These are phyloP conservation scores for Amylostereum chailletii DNA, from an alignment of 1,284 basidiomycete species.

Conservation along the genomic window DNA sequence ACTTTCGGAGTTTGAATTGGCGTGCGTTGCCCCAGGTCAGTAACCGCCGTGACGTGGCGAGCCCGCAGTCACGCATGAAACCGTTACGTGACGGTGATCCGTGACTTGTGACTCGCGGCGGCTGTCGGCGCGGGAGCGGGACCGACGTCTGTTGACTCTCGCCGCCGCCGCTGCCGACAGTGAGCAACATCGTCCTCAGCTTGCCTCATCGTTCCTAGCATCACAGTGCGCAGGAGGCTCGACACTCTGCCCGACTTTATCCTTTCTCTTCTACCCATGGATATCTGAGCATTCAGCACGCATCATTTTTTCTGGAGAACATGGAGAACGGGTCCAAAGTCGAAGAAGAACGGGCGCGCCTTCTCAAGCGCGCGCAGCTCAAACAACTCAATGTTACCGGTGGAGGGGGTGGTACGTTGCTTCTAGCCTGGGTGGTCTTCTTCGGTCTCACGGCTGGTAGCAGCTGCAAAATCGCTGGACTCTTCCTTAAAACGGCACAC, in stretches of 20 bases:
- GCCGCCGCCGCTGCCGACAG: background rate
- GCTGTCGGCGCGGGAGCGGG: background rate
- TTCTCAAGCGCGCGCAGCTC: slow-evolving; percentile 45
- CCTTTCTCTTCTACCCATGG: background rate
- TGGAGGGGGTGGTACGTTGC: slow-evolving; percentile 34
- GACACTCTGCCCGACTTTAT: background rate
- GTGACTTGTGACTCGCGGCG: too few species aligned
- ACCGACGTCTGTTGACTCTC: background rate
- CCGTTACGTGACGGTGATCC: too few species aligned
- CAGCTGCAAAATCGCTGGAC: slow-evolving; percentile 56
- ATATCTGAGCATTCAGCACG: background rate
- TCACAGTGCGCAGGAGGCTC: background rate
- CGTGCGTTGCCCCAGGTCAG: too few species aligned
- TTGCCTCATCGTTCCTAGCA: background rate
- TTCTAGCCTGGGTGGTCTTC: slow-evolving; percentile 3
- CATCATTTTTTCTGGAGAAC: background rate
- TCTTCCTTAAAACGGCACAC: slow-evolving; percentile 93
- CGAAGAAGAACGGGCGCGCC: slow-evolving; percentile 57
- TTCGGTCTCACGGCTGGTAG: slow-evolving; percentile 4
- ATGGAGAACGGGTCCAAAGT: slow-evolving; percentile 26
- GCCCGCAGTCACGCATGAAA: too few species aligned
- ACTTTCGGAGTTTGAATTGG: too few species aligned
- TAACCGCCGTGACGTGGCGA: too few species aligned
- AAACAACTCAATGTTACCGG: slow-evolving; percentile 44
- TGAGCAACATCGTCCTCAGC: background rate